Evolutionary conservation across 768 basidiomycete genomes (phyloP).

Genomic region (Asterophora lycoperdoides): DNA sequence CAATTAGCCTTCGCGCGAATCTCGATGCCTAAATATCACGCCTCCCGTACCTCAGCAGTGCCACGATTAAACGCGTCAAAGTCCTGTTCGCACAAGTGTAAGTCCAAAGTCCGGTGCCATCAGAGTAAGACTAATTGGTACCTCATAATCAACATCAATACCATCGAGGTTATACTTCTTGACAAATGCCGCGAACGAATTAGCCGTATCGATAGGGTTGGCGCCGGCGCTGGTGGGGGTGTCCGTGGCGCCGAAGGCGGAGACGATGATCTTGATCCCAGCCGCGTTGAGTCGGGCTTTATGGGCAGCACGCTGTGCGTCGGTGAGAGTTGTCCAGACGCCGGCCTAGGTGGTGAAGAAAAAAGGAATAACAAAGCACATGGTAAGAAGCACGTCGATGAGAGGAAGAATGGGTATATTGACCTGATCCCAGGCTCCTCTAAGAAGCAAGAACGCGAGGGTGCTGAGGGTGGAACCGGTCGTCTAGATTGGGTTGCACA

Average conservation of each 20-base stretch:
- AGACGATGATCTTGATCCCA: slow-evolving; percentile 60
- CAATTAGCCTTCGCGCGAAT: background rate
- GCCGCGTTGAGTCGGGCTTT: slow-evolving; percentile 49
- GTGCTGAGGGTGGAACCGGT: slow-evolving; percentile 24
- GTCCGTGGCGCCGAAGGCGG: slow-evolving; percentile 57
- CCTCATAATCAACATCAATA: slow-evolving; percentile 73
- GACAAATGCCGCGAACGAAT: slow-evolving; percentile 63
- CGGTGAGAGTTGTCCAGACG: slow-evolving; percentile 48
- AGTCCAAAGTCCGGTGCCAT: too few relatives aligned
- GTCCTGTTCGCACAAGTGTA: slow-evolving; percentile 35
- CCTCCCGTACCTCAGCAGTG: slow-evolving; percentile 52
- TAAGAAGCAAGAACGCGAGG: slow-evolving; percentile 51
- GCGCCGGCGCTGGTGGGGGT: slow-evolving; percentile 52
- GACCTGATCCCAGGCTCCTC: slow-evolving; percentile 56
- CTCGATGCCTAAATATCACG: too few relatives aligned
- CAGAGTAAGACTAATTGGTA: slow-evolving; percentile 9
- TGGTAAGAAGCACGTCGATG: too few relatives aligned
- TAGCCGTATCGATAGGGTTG: slow-evolving; percentile 62
- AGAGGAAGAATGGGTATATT: background rate
- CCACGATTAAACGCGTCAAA: slow-evolving; percentile 55
- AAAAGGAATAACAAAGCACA: background rate
- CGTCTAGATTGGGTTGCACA: background rate
- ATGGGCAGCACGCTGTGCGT: slow-evolving; percentile 45
- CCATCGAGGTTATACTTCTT: slow-evolving; percentile 60
- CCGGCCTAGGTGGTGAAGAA: slow-evolving; percentile 42